phyloP scores from a whole-genome alignment of 176 grass and related monocot genomes.

The Sorghum bicolor region Sorghum_bicolor_NCBIv3 NC_012875.2:60001501-60002000 shows the following conservation, averaged over 20 bases:
- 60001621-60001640: no score
- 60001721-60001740: background rate
- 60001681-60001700: no score
- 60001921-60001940: constrained; percentile 13
- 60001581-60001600: background rate
- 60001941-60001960: constrained; percentile 11
- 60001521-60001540: background rate
- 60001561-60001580: background rate
- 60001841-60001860: constrained; percentile 13
- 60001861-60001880: constrained; percentile 14
- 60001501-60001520: background rate
- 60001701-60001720: no score
- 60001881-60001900: background rate
- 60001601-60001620: no score
- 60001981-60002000: background rate
- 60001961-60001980: constrained; percentile 40
- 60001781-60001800: background rate
- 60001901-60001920: background rate
- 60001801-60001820: background rate
- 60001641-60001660: no score
- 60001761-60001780: background rate
- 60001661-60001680: no score
- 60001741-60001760: background rate
- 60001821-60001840: constrained; percentile 36
- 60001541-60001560: background rate